Conservation (phyloP, 352 stramenopile species). For the Pythium aphanidermatum region DNA sequence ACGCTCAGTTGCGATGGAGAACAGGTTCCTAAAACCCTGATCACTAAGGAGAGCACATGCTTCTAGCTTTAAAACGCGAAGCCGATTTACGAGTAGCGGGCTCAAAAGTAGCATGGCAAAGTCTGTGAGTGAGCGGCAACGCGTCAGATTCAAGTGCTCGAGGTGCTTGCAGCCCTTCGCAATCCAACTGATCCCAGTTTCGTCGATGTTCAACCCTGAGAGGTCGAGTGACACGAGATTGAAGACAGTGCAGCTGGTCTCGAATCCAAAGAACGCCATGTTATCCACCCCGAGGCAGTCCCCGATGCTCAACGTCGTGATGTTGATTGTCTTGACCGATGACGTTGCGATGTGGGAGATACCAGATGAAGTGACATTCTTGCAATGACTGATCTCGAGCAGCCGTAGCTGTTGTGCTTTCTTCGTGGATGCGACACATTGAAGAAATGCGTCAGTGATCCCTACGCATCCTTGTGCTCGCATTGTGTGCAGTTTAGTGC, state of each 20-base stretch:
- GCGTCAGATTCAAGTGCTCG: conserved; percentile 37
- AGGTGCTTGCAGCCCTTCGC: conserved; percentile 40
- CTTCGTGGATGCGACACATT: conserved; percentile 47
- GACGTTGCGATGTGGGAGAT: conserved; percentile 48
- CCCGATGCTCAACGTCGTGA: conserved; percentile 31
- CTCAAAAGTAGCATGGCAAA: conserved; percentile 51
- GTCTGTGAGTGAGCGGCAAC: conserved; percentile 45
- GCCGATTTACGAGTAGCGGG: conserved; percentile 21
- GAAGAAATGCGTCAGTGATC: conserved; percentile 50
- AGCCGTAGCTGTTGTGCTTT: conserved; percentile 15
- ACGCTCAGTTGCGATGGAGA: conserved; percentile 20
- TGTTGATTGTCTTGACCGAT: conserved; percentile 19
- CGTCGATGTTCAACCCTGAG: conserved; percentile 40
- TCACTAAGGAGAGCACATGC: conserved; percentile 42
- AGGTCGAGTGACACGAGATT: conserved; percentile 34
- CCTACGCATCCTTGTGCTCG: conserved; percentile 32
- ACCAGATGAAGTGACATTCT: conserved; percentile 54
- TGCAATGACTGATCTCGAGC: conserved; percentile 58
- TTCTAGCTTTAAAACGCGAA: conserved; percentile 39
- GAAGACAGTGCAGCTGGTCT: conserved; percentile 28
- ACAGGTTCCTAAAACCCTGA: conserved; percentile 38
- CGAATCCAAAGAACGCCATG: conserved; percentile 76
- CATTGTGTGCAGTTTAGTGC: conserved; percentile 39
- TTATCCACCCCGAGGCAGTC: conserved; percentile 57
- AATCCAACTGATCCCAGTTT: conserved; percentile 69